Conservation (phyloP, 768 basidiomycete genomes). For the Albatrellus ellisii region DNA sequence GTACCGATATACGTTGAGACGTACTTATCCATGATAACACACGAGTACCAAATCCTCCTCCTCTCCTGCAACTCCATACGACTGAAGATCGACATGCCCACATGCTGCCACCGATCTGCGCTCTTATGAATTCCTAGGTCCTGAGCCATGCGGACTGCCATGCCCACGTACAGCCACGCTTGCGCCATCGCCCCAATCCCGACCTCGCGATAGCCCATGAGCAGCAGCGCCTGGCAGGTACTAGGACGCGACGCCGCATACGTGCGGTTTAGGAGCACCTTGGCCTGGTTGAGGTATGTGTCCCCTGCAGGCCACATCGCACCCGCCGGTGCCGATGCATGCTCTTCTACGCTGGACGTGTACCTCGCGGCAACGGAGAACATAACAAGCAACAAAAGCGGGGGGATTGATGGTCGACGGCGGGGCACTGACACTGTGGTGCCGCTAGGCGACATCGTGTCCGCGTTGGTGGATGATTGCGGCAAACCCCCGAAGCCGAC, state of each 20-base stretch:
- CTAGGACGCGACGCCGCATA: constrained; percentile 63
- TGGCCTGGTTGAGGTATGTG: constrained; percentile 53
- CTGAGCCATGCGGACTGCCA: constrained; percentile 89
- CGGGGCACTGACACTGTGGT: constrained; percentile 25
- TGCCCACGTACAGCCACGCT: constrained; percentile 77
- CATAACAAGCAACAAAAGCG: constrained; percentile 70
- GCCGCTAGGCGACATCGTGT: constrained; percentile 15
- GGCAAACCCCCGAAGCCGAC: constrained; percentile 19
- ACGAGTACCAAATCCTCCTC: constrained; percentile 66
- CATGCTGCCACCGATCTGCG: constrained; percentile 64
- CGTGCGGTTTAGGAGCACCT: constrained; percentile 46
- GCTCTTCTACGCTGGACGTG: constrained; percentile 20
- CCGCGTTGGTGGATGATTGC: constrained; percentile 19
- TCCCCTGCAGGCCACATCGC: constrained; percentile 81
- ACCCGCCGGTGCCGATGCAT: constrained; percentile 27
- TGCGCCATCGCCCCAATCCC: constrained; percentile 85
- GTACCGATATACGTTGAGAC: constrained; percentile 58
- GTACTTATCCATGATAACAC: constrained; percentile 70
- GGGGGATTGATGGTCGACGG: constrained; percentile 36
- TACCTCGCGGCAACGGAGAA: constrained; percentile 75
- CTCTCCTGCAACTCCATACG: constrained; percentile 54
- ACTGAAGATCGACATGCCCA: constrained; percentile 41
- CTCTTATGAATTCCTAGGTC: constrained; percentile 75
- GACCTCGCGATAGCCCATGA: constrained; percentile 76
- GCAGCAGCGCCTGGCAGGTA: constrained; percentile 67